Evolutionary conservation across 2,329 filamentous ascomycete genomes (phyloP).

Genomic region (Diaporthe vaccinii): DNA sequence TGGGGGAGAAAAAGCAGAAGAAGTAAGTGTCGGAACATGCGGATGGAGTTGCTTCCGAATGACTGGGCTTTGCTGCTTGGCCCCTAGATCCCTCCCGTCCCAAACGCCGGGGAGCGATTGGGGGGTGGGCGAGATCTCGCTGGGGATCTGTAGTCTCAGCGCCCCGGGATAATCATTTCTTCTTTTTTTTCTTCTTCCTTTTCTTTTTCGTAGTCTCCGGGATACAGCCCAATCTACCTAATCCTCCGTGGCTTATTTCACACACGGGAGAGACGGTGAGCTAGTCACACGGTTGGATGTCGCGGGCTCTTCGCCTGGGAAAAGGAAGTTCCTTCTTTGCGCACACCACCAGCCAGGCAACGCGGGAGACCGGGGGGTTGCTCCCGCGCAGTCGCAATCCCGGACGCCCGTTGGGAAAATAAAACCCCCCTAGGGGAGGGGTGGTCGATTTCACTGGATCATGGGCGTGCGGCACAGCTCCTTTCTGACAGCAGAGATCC

Average conservation of each 20-base stretch:
- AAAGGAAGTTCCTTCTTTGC: not conserved
- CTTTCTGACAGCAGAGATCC: slow-evolving; percentile 18
- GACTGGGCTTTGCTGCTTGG: not conserved
- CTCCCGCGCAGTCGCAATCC: slow-evolving; percentile 2
- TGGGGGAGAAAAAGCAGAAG: slow-evolving; percentile 5
- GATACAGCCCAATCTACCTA: not conserved
- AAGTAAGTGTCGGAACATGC: slow-evolving; percentile 11
- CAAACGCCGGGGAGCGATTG: not conserved
- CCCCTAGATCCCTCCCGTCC: slow-evolving; percentile 2
- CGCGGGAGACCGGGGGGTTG: slow-evolving; percentile 17
- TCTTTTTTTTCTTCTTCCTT: not conserved
- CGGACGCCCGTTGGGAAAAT: slow-evolving; percentile 10
- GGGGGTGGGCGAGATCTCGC: slow-evolving; percentile 6
- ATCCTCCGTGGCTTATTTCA: slow-evolving; percentile 14
- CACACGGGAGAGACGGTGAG: not conserved
- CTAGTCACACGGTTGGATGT: not conserved
- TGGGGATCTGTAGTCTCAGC: slow-evolving; percentile 19
- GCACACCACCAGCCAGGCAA: not conserved
- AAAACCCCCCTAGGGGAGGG: not conserved
- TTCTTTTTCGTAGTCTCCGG: slow-evolving; percentile 1
- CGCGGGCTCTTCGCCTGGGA: not conserved
- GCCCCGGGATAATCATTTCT: not conserved
- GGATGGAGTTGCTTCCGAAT: slow-evolving; percentile 13
- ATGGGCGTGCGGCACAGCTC: slow-evolving; percentile 12
- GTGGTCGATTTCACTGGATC: not conserved